These are phyloP conservation scores for Batrachochytrium dendrobatidis DNA, from an alignment of 371 early-diverging fungal genomes.

Conservation along the genomic window DNA sequence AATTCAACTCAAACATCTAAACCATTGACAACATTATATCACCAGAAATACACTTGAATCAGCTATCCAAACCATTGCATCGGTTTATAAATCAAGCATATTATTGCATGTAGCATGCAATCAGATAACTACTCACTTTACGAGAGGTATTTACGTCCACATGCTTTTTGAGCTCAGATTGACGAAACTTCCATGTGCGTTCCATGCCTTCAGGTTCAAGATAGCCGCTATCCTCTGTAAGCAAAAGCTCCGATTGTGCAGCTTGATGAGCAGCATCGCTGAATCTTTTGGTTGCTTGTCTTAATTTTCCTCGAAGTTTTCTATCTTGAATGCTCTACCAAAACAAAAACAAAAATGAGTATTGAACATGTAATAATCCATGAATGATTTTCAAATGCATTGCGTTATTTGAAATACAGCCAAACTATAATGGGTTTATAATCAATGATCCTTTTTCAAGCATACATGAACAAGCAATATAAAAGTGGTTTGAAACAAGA, in stretches of 20 bases:
- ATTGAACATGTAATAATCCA: too few species aligned
- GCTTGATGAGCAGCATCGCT: constrained; percentile 69
- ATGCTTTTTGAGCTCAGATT: constrained; percentile 63
- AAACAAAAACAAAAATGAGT: neutral
- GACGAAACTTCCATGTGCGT: constrained; percentile 79
- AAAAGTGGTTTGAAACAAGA: too few species aligned
- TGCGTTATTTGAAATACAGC: too few species aligned
- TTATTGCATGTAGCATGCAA: neutral
- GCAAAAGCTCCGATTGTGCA: constrained; percentile 67
- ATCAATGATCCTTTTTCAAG: too few species aligned
- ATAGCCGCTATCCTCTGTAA: constrained; percentile 62
- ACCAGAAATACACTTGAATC: neutral
- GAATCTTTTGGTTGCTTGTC: constrained; percentile 50
- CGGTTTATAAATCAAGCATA: neutral
- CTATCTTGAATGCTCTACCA: constrained; percentile 54
- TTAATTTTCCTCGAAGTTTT: constrained; percentile 55
- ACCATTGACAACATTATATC: neutral
- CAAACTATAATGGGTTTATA: too few species aligned
- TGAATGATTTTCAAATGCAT: too few species aligned
- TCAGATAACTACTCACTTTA: constrained; percentile 50
- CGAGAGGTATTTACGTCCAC: constrained; percentile 70
- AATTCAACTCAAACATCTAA: constrained; percentile 69
- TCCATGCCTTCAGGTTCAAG: constrained; percentile 87
- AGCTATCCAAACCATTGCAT: neutral
- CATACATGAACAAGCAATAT: too few species aligned